Conservation (phyloP, 305 asterid genomes). For the Solanum hybrid region DNA sequence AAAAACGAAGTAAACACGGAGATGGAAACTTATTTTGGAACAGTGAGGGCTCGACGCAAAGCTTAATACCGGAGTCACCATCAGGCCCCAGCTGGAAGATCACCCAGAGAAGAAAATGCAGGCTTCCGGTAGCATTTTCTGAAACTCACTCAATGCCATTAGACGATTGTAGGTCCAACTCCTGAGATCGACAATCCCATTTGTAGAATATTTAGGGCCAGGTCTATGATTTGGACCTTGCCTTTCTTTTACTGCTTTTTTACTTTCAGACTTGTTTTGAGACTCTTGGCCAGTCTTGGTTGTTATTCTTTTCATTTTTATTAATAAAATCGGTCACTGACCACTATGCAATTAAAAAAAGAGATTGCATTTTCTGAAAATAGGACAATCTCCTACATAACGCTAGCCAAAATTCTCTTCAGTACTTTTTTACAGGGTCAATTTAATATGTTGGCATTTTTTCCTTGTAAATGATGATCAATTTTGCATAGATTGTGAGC, state of each 20-base stretch:
- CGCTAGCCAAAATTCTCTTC: background rate
- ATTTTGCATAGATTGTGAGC: background rate
- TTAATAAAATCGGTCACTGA: background rate
- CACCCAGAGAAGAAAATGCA: background rate
- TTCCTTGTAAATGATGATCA: background rate
- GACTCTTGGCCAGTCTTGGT: background rate
- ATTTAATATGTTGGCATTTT: background rate
- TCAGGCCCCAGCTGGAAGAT: background rate
- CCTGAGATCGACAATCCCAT: background rate
- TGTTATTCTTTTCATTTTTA: background rate
- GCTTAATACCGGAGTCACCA: background rate
- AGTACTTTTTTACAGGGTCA: background rate
- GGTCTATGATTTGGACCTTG: background rate
- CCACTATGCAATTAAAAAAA: background rate
- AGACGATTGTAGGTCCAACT: background rate
- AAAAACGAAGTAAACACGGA: background rate
- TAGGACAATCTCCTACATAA: background rate
- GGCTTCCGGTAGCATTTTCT: background rate
- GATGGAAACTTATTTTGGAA: background rate
- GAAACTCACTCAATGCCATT: background rate
- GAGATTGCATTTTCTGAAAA: background rate
- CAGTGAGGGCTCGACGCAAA: background rate
- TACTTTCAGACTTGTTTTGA: background rate
- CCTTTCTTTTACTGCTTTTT: background rate
- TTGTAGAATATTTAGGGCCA: background rate